These are phyloP conservation scores for Fusarium euwallaceae DNA, from an alignment of 2,329 filamentous ascomycete species.

Conservation along the genomic window DNA sequence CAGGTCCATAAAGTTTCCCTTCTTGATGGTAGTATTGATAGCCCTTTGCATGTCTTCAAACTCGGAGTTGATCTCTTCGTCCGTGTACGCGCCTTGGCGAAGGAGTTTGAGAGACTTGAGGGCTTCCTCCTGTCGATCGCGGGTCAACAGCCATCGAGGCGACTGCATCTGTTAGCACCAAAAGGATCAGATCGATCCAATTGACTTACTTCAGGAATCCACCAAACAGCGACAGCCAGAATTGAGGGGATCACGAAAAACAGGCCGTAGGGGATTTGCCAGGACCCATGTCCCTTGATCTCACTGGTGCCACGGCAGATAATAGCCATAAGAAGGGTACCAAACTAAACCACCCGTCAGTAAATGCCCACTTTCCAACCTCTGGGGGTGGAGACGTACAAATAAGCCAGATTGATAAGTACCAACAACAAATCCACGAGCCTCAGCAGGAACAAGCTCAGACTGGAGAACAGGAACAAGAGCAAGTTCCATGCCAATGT, in stretches of 20 bases:
- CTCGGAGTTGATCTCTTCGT: neutral
- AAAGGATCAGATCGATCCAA: too few relatives aligned
- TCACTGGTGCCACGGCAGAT: conserved; percentile 49
- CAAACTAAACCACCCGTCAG: neutral
- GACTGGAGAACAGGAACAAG: conserved; percentile 52
- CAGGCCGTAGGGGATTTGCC: conserved; percentile 51
- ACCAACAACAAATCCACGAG: conserved; percentile 50
- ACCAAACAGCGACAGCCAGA: neutral
- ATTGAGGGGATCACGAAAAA: neutral
- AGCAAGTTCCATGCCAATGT: conserved; percentile 56
- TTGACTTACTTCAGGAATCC: neutral
- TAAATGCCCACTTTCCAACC: neutral
- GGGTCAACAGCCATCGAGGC: conserved; percentile 47
- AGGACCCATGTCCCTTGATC: conserved; percentile 47
- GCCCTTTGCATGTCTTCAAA: neutral
- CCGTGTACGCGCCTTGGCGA: conserved; percentile 28
- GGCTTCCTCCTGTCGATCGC: conserved; percentile 47
- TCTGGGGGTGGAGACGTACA: neutral
- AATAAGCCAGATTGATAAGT: conserved; percentile 14
- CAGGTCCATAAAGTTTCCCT: neutral
- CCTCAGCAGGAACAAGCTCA: conserved; percentile 48
- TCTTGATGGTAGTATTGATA: neutral
- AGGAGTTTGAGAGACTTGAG: conserved; percentile 38
- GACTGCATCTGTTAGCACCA: conserved; percentile 37
- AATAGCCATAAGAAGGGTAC: conserved; percentile 31